Conservation (phyloP, 2,329 filamentous ascomycete species). For the Alternaria brassicicola region DNA sequence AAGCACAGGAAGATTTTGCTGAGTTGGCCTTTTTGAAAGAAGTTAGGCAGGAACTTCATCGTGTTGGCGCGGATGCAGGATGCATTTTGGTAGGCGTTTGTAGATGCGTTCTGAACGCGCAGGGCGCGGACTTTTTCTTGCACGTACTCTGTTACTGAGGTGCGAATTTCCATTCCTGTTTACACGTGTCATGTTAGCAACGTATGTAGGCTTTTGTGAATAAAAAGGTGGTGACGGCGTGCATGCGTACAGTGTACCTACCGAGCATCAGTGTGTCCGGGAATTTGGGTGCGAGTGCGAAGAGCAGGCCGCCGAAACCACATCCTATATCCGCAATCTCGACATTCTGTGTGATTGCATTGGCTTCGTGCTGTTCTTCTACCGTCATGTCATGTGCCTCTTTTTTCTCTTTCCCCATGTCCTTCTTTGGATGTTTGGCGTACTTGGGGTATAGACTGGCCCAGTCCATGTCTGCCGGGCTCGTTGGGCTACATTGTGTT, state of each 20-base stretch:
- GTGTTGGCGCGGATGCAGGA: slow-evolving; percentile 89
- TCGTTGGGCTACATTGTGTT: slow-evolving; percentile 67
- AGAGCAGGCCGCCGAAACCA: slow-evolving; percentile 88
- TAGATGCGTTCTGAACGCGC: slow-evolving; percentile 65
- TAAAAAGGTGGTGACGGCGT: too few relatives aligned
- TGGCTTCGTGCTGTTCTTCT: slow-evolving; percentile 17
- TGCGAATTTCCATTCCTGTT: slow-evolving; percentile 92
- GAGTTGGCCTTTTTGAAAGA: slow-evolving; percentile 82
- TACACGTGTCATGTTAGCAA: too few relatives aligned
- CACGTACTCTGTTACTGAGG: slow-evolving; percentile 88
- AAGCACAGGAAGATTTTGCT: slow-evolving; percentile 97
- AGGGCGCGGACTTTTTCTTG: slow-evolving; percentile 85
- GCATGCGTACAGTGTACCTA: slow-evolving; percentile 53
- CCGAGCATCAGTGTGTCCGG: slow-evolving; percentile 84
- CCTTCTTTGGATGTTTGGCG: slow-evolving; percentile 35
- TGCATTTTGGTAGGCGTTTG: slow-evolving; percentile 77
- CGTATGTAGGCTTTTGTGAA: too few relatives aligned
- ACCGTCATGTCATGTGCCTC: slow-evolving; percentile 29
- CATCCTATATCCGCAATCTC: slow-evolving; percentile 97
- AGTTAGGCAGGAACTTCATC: slow-evolving; percentile 99
- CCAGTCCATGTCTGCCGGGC: slow-evolving; percentile 90
- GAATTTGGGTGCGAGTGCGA: slow-evolving; percentile 80
- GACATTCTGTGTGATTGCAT: slow-evolving; percentile 68
- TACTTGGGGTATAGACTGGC: slow-evolving; percentile 80
- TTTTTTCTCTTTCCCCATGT: slow-evolving; percentile 23